phyloP scores from a whole-genome alignment of 1,284 basidiomycete genomes.

The Ceratobasidium sp. region DNA sequence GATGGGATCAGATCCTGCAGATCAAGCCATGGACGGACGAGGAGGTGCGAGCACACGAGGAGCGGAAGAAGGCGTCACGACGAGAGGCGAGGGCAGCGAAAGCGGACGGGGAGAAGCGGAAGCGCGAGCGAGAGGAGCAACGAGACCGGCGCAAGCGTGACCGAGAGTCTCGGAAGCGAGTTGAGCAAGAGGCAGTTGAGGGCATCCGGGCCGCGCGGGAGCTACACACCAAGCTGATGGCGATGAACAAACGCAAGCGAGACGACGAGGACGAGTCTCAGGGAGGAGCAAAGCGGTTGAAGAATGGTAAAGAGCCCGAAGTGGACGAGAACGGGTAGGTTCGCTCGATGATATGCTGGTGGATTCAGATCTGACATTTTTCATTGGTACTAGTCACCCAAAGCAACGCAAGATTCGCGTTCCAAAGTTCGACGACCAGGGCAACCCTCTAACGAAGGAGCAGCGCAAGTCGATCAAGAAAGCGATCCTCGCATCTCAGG shows the following conservation, averaged over 20 bases:
- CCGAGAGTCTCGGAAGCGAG: constrained; percentile 21
- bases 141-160: constrained; percentile 40
- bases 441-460: constrained; percentile 35
- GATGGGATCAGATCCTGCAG: constrained; percentile 39
- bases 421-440: constrained; percentile 32
- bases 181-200: constrained; percentile 42
- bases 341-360: background rate
- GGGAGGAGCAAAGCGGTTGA: background rate
- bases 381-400: constrained; percentile 9
- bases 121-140: constrained; percentile 22
- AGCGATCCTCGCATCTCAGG: constrained; percentile 30
- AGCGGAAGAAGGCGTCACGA: constrained; percentile 34
- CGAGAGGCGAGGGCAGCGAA: constrained; percentile 32
- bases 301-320: constrained; percentile 11
- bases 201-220: constrained; percentile 36
- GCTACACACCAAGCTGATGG: constrained; percentile 25
- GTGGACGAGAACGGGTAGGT: constrained; percentile 38
- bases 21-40: constrained; percentile 44
- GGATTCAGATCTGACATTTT: background rate
- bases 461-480: constrained; percentile 40
- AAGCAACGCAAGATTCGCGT: constrained; percentile 30
- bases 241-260: constrained; percentile 44
- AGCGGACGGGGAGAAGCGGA: constrained; percentile 25
- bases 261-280: constrained; percentile 34
- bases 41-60: constrained; percentile 43